Evolutionary conservation across 768 basidiomycete species (phyloP).

Genomic region (Botryobasidium botryosum): DNA sequence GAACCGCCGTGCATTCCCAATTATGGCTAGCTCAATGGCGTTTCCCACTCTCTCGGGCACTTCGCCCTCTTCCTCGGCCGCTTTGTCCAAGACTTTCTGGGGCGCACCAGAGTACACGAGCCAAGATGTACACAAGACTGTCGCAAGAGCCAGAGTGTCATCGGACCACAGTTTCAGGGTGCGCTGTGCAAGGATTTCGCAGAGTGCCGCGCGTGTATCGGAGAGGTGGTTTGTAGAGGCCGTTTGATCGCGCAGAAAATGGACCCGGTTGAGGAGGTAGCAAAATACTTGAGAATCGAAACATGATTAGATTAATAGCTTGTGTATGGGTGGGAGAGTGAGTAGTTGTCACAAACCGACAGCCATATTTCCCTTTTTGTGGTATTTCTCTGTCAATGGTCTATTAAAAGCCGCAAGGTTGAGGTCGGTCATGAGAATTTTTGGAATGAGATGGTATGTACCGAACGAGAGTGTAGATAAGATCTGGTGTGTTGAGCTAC

Average conservation of each 20-base stretch:
- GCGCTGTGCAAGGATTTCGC: conserved; percentile 78
- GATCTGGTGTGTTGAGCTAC: conserved; percentile 68
- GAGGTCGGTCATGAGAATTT: not conserved
- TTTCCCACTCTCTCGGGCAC: conserved; percentile 64
- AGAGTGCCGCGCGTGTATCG: conserved; percentile 58
- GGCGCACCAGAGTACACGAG: conserved; percentile 64
- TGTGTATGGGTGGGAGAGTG: too few species aligned
- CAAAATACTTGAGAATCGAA: too few species aligned
- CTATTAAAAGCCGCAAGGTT: conserved; percentile 19
- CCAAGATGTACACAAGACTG: conserved; percentile 67
- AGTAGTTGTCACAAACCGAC: too few species aligned
- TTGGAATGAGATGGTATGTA: conserved; percentile 8
- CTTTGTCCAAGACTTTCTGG: conserved; percentile 35
- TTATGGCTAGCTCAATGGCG: conserved; percentile 83
- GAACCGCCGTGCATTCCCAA: conserved; percentile 73
- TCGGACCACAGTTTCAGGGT: conserved; percentile 56
- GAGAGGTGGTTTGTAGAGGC: conserved; percentile 53
- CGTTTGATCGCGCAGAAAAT: conserved; percentile 66
- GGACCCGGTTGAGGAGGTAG: conserved; percentile 69
- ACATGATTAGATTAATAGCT: too few species aligned
- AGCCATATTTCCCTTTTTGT: conserved; percentile 61
- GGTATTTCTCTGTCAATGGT: conserved; percentile 78
- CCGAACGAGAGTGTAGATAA: conserved; percentile 70
- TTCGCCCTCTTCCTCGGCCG: conserved; percentile 40
- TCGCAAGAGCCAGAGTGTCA: conserved; percentile 47